Evolutionary conservation across 352 stramenopile genomes (phyloP), one percentile per base, ranked within the genome.

Genomic region (Phytophthora citrophthora): DNA sequence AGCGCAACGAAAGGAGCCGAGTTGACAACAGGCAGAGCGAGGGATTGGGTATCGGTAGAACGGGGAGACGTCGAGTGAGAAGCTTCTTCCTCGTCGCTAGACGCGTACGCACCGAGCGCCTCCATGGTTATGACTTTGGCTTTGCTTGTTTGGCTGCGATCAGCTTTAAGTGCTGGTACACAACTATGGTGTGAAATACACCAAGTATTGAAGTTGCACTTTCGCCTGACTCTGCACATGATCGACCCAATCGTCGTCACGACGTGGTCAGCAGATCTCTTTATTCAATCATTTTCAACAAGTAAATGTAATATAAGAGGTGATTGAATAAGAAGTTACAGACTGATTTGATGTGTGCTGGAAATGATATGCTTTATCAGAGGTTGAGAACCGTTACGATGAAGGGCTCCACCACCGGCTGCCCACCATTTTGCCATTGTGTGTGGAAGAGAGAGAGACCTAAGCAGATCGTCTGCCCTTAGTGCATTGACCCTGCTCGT

Each of bases 1-100:
- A 69, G 52, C 2, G 61, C 49, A 3, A 90, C 69, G 15, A 80
- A 58, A 26, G 82, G 82, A 39, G 79, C 76, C 29, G 82, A 89
- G 62, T 91, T 88, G 23, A 91, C 69, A 9, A 68, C 46, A 9
- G 76, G 78, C 5, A 89, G 63, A 52, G 52, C 16, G 2, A 74
- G 16, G 4, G 46, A 16, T 32, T 54, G 2, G 26, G 55, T 54
- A n/a, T 70, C 44, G 54, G 48, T 64, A 38, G 52, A 65, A n/a
- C 39, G 47, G 6, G 48, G 26, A 3, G 56, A 45, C 5, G 20
- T 18, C 15, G 56, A 32, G 41, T 29, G 40, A 4, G 51, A 23
- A 0, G 44, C 13, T 16, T 49, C 44, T 20, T 87, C 76, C 1
- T 87, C 78, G 41, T 85, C 78, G 55, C 78, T 87, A 27, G 78